Conservation (phyloP, 164 flowering plant genomes). For the Nymphaea thermarum region DNA sequence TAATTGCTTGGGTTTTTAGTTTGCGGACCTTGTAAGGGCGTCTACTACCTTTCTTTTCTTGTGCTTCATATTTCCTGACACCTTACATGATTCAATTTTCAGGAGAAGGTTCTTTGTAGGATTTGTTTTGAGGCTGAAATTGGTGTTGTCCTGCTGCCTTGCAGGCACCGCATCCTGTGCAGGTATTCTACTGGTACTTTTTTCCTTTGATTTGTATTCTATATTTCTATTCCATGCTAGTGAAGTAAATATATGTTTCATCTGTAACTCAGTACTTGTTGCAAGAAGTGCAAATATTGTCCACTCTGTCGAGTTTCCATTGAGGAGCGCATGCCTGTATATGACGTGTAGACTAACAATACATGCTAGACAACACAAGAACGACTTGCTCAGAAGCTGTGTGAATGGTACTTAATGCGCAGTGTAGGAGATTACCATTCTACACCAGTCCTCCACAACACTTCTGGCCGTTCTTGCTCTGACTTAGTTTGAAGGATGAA, state of each 20-base stretch:
- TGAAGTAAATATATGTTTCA: background rate
- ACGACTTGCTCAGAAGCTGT: background rate
- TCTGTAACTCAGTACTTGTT: constrained; percentile 47
- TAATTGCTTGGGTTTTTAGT: too few species aligned
- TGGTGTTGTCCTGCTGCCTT: constrained; percentile 67
- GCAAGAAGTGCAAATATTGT: constrained; percentile 73
- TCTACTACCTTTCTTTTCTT: too few species aligned
- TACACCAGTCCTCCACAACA: background rate
- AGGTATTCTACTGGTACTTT: constrained; percentile 29
- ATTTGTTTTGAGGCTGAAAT: constrained; percentile 83
- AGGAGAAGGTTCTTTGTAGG: constrained; percentile 85
- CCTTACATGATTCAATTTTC: constrained; percentile 10
- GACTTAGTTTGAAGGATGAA: background rate
- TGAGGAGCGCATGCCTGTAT: constrained; percentile 76
- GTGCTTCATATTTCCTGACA: background rate
- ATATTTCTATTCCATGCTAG: background rate
- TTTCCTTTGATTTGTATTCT: background rate
- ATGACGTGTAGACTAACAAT: constrained; percentile 48
- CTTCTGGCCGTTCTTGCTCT: background rate
- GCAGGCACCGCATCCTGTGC: constrained; percentile 89
- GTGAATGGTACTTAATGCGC: background rate
- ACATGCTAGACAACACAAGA: background rate
- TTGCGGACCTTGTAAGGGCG: too few species aligned
- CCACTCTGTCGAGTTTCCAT: constrained; percentile 72
- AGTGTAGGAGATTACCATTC: background rate